These are phyloP conservation scores for Aquilaria yunnanensis DNA, from an alignment of 345 rosid species.

Conservation along the genomic window DNA sequence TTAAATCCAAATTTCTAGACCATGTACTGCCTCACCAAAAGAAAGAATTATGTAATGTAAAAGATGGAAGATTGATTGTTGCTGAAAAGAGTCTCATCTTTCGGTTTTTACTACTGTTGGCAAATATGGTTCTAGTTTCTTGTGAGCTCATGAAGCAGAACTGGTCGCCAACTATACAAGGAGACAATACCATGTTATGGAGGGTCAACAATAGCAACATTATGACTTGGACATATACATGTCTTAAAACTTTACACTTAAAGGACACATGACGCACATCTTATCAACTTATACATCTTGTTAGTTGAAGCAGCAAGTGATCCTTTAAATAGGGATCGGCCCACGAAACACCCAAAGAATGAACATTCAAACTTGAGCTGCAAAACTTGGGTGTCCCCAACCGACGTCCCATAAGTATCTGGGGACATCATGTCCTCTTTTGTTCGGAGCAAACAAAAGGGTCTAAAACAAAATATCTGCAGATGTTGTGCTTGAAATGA, in stretches of 20 bases:
- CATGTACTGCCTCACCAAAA: too few species aligned
- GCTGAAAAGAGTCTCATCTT: too few species aligned
- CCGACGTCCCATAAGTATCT: conserved; percentile 11
- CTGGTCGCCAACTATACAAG: neutral
- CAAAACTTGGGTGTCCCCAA: conserved; percentile 16
- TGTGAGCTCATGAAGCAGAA: neutral
- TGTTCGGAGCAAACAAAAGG: conserved; percentile 6
- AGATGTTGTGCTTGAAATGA: conserved; percentile 10
- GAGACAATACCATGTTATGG: neutral
- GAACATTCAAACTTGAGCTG: conserved; percentile 15
- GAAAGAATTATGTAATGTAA: too few species aligned
- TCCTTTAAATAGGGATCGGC: conserved; percentile 4
- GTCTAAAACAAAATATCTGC: conserved; percentile 4
- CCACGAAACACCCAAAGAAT: conserved; percentile 13
- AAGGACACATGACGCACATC: conserved; percentile 8
- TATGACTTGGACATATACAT: neutral
- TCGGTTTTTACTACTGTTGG: too few species aligned
- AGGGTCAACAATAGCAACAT: neutral
- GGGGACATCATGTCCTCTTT: conserved; percentile 24
- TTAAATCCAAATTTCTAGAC: too few species aligned
- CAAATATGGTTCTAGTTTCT: too few species aligned
- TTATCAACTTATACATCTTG: conserved; percentile 13
- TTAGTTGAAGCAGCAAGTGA: conserved; percentile 17
- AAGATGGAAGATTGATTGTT: too few species aligned
- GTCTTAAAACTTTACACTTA: neutral